Evolutionary conservation across 164 flowering plant genomes (phyloP).

Genomic region (Vitis rupestris): DNA sequence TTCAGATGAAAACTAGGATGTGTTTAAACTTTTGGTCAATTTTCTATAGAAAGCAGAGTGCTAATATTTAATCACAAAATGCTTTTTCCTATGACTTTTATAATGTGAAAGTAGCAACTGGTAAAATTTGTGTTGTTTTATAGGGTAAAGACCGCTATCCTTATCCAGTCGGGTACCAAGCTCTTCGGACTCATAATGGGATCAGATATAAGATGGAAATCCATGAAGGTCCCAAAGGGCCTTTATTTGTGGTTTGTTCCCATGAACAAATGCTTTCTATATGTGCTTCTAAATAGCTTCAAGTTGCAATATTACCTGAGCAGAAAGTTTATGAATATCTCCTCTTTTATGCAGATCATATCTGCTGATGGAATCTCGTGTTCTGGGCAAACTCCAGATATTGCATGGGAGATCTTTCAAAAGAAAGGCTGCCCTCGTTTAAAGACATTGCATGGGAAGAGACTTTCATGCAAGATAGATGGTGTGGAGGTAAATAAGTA

Average conservation of each 20-base stretch:
- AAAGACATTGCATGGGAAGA: slow-evolving; percentile 68
- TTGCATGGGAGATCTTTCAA: slow-evolving; percentile 80
- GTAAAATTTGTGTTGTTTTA: slow-evolving; percentile 13
- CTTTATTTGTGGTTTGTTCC: slow-evolving; percentile 67
- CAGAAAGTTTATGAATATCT: not conserved
- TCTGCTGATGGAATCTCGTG: slow-evolving; percentile 57
- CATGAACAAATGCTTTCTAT: not conserved
- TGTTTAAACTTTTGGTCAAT: not conserved
- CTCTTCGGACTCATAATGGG: slow-evolving; percentile 68
- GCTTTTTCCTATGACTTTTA: not conserved
- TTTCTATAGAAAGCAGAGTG: not conserved
- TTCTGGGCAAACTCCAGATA: slow-evolving; percentile 84
- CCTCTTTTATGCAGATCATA: slow-evolving; percentile 44
- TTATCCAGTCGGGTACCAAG: slow-evolving; percentile 86
- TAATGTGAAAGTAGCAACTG: not conserved
- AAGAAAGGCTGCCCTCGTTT: slow-evolving; percentile 51
- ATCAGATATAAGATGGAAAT: slow-evolving; percentile 64
- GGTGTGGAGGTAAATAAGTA: slow-evolving; percentile 67
- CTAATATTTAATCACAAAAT: not conserved
- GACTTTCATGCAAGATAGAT: slow-evolving; percentile 77
- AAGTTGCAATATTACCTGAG: not conserved
- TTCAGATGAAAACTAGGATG: not conserved
- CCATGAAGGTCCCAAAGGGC: slow-evolving; percentile 80
- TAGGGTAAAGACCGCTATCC: slow-evolving; percentile 97
- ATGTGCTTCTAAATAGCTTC: not conserved